Evolutionary conservation across 2,329 filamentous ascomycete species (phyloP).

Genomic region (Hirsutella rhossiliensis): DNA sequence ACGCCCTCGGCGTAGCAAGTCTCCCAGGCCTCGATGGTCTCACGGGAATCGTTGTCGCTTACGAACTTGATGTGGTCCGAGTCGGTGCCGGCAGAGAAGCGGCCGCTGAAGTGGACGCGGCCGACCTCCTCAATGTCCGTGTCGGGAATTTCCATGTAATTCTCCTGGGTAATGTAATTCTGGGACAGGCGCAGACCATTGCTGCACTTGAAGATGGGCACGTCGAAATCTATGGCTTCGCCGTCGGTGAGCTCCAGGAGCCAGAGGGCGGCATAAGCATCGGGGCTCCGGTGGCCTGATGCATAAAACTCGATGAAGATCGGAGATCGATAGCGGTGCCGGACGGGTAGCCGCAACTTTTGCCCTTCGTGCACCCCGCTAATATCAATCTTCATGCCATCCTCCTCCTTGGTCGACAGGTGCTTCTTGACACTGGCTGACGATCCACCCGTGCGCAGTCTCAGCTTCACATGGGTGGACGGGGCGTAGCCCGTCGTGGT

Average conservation of each 20-base stretch:
- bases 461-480: conserved; percentile 59
- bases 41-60: conserved; percentile 74
- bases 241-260: conserved; percentile 74
- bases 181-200: conserved; percentile 68
- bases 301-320: conserved; percentile 79
- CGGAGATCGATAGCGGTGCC: conserved; percentile 80
- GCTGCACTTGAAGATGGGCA: conserved; percentile 84
- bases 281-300: conserved; percentile 53
- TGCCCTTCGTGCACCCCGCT: conserved; percentile 24
- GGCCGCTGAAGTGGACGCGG: conserved; percentile 64
- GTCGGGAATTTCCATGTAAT: conserved; percentile 57
- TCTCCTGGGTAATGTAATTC: conserved; percentile 81
- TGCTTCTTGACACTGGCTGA: conserved; percentile 56
- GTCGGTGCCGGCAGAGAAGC: conserved; percentile 86
- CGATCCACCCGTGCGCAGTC: conserved; percentile 74
- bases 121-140: conserved; percentile 71
- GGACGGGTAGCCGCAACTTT: conserved; percentile 68
- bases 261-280: conserved; percentile 75
- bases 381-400: conserved; percentile 37
- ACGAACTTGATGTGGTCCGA: conserved; percentile 75
- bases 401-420: conserved; percentile 48
- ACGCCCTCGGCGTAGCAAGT: conserved; percentile 83
- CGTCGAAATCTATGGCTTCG: conserved; percentile 62
- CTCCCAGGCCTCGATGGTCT: conserved; percentile 93
- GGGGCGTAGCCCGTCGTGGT: conserved; percentile 50